phyloP scores from a whole-genome alignment of 2,329 filamentous ascomycete genomes.

The Calonectria leucothoes region DNA sequence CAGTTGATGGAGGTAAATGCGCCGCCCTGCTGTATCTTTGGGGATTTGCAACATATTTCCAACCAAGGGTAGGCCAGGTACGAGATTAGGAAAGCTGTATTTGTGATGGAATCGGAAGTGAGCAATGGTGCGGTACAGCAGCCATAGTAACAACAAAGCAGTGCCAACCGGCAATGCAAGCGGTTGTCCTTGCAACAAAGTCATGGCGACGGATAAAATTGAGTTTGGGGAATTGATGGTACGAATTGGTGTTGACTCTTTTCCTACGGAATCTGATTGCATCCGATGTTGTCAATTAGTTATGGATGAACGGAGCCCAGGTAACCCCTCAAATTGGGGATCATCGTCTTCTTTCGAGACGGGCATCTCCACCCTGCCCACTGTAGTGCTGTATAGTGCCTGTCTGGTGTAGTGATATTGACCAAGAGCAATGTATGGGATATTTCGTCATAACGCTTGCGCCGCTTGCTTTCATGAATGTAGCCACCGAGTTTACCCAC shows the following conservation, averaged over 20 bases:
- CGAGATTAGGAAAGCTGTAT: not conserved
- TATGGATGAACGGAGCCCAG: not conserved
- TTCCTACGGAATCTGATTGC: too few relatives aligned
- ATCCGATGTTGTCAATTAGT: not conserved
- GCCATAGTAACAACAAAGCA: not conserved
- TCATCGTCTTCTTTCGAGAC: not conserved
- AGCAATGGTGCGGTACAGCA: not conserved
- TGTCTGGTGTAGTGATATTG: not conserved
- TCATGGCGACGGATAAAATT: not conserved
- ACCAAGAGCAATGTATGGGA: not conserved
- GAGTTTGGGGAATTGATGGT: not conserved
- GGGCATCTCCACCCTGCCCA: not conserved
- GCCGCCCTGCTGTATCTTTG: not conserved
- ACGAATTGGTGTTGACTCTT: not conserved
- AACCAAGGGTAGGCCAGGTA: not conserved
- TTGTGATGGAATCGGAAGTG: not conserved
- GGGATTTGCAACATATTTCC: not conserved
- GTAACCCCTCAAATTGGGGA: not conserved
- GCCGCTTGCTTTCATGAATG: not conserved
- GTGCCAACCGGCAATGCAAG: not conserved
- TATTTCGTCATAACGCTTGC: not conserved
- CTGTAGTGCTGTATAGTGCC: not conserved
- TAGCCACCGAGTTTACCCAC: not conserved
- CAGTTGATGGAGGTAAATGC: not conserved
- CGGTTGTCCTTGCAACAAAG: not conserved